Percentiles rank a stretch among this genome's conserved stretches.
phyloP scores from a whole-genome alignment of 2,329 filamentous ascomycete genomes.

The Neurospora sp. region DNA sequence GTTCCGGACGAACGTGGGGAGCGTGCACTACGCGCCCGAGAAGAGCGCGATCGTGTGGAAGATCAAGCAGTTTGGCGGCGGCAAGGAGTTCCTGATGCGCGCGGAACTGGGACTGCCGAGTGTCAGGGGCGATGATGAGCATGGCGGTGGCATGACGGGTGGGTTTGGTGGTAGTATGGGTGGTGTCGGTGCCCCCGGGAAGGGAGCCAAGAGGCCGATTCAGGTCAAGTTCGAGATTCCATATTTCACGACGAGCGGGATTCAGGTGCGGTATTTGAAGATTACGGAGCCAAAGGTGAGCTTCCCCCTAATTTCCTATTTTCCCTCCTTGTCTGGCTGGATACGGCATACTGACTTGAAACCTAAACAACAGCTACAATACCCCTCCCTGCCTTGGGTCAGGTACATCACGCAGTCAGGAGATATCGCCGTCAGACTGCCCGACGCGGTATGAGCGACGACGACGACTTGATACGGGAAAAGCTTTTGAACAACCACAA shows the following conservation, averaged over 20 bases:
- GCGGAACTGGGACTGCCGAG: constrained; percentile 90
- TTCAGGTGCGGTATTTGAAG: constrained; percentile 96
- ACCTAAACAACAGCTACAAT: constrained; percentile 66
- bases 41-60: constrained; percentile 99
- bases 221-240: constrained; percentile 99
- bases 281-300: constrained; percentile 98
- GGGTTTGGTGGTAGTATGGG: constrained; percentile 97
- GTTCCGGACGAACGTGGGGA: constrained; percentile 95
- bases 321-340: neutral
- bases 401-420: constrained; percentile 97
- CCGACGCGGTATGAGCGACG: constrained; percentile 63
- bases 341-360: constrained; percentile 1
- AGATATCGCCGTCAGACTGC: constrained; percentile 88
- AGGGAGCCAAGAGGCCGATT: constrained; percentile 87
- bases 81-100: constrained; percentile 97
- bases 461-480: neutral
- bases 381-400: constrained; percentile 94
- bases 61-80: constrained; percentile 98
- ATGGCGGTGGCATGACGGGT: constrained; percentile 93
- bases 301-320: constrained; percentile 7
- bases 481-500: neutral
- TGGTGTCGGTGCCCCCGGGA: constrained; percentile 65
- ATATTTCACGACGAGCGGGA: constrained; percentile 99
- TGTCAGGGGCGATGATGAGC: constrained; percentile 90
- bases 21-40: constrained; percentile 94